Evolutionary conservation across 768 basidiomycete genomes (phyloP).

Genomic region (Lactarius vividus): DNA sequence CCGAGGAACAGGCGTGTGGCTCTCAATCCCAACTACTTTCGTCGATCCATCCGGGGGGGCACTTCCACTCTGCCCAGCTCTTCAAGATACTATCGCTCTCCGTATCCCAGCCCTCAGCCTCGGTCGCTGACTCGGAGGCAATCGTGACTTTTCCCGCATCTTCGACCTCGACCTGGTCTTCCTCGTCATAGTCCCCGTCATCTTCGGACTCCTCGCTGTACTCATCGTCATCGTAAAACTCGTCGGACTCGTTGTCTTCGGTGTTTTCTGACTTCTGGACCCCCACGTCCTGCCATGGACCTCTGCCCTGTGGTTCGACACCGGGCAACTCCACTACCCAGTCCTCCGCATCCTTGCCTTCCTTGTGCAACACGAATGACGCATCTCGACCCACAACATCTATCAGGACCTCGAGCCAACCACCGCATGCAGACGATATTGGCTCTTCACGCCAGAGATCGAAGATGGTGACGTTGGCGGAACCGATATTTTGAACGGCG

Average conservation of each 20-base stretch:
- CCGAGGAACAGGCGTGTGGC: not conserved
- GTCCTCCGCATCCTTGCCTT: conserved; percentile 26
- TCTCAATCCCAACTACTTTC: conserved; percentile 3
- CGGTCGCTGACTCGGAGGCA: not conserved
- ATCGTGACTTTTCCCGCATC: not conserved
- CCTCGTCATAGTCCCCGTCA: not conserved
- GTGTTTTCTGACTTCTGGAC: conserved; percentile 7
- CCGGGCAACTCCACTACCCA: conserved; percentile 31
- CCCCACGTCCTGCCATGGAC: conserved; percentile 22
- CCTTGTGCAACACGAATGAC: conserved; percentile 13
- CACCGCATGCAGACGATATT: conserved; percentile 51
- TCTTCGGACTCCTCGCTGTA: not conserved
- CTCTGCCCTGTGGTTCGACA: conserved; percentile 21
- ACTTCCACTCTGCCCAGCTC: conserved; percentile 18
- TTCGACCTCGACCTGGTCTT: not conserved
- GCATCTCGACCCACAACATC: conserved; percentile 41
- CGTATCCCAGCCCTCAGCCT: not conserved
- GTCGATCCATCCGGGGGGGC: not conserved
- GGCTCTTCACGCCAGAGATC: conserved; percentile 48
- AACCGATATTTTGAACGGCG: conserved; percentile 54
- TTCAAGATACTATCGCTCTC: not conserved
- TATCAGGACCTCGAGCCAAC: conserved; percentile 56
- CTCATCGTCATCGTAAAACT: not conserved
- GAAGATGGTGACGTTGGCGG: conserved; percentile 44
- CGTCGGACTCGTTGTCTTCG: not conserved